phyloP scores from a whole-genome alignment of 345 rosid species.

The Stellera chamaejasme region DNA sequence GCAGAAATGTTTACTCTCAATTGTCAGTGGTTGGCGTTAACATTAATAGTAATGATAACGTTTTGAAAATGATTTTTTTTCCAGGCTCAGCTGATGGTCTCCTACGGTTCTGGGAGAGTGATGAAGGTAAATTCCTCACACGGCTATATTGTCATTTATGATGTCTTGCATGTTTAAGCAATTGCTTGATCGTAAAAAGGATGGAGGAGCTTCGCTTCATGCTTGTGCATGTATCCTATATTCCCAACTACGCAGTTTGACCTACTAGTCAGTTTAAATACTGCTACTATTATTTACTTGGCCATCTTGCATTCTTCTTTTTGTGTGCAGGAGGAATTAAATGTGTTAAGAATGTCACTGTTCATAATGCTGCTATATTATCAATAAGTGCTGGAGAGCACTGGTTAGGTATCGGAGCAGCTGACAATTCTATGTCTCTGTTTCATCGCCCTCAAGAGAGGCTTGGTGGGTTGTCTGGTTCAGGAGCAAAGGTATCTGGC shows the following conservation, averaged over 20 bases:
- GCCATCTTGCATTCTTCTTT: neutral
- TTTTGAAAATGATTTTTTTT: conserved; percentile 16
- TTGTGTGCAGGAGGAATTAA: conserved; percentile 54
- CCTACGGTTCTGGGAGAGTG: conserved; percentile 98
- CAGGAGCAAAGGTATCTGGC: conserved; percentile 76
- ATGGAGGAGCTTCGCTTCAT: conserved; percentile 8
- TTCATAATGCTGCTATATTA: conserved; percentile 68
- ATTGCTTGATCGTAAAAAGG: conserved; percentile 1
- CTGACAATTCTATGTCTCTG: conserved; percentile 98
- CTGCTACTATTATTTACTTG: neutral
- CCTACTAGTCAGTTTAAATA: neutral
- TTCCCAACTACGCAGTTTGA: neutral
- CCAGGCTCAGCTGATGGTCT: conserved; percentile 97
- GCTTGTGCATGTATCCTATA: neutral
- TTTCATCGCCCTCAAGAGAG: conserved; percentile 93
- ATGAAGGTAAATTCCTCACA: conserved; percentile 39
- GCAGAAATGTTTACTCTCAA: neutral
- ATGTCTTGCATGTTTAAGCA: neutral
- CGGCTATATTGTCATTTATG: too few relatives aligned
- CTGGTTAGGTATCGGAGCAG: conserved; percentile 97
- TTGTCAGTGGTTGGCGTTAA: neutral
- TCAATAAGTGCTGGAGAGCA: conserved; percentile 90
- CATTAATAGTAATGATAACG: conserved; percentile 1
- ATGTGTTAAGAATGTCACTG: conserved; percentile 86
- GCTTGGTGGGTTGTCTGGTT: conserved; percentile 39